Conservation (phyloP, 495 filamentous ascomycete species). For the Trypethelium eluteriae region DNA sequence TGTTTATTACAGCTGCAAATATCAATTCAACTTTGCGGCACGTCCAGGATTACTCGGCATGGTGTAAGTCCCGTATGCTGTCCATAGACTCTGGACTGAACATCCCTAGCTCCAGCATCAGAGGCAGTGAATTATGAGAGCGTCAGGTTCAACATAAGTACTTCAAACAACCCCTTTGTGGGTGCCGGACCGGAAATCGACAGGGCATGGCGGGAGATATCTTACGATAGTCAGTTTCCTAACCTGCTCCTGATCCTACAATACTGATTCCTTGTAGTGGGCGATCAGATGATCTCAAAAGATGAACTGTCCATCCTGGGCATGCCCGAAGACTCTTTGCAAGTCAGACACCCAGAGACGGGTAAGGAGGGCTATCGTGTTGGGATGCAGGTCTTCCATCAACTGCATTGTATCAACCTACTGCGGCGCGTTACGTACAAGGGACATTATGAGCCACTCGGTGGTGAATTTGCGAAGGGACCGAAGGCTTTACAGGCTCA, state of each 20-base stretch:
- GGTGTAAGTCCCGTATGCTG: not conserved
- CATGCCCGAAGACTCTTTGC: constrained; percentile 40
- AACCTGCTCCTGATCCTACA: not conserved
- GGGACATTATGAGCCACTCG: constrained; percentile 41
- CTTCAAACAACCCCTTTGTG: not conserved
- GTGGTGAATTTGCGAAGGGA: constrained; percentile 27
- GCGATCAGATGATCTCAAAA: constrained; percentile 45
- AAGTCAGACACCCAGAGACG: constrained; percentile 43
- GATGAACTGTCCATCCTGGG: constrained; percentile 43
- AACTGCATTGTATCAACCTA: constrained; percentile 49
- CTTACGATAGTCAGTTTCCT: not conserved
- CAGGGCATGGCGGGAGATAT: not conserved
- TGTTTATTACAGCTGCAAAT: not conserved
- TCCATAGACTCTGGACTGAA: not conserved
- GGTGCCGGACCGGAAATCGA: not conserved
- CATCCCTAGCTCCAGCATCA: not conserved
- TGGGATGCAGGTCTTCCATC: constrained; percentile 50
- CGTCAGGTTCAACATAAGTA: not conserved
- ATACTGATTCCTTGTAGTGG: not conserved
- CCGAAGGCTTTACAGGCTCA: constrained; percentile 30
- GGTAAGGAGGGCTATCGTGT: constrained; percentile 46
- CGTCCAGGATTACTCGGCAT: not conserved
- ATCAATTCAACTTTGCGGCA: not conserved
- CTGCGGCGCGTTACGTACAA: constrained; percentile 44
- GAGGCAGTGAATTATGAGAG: not conserved